Evolutionary conservation across 2,329 filamentous ascomycete species (phyloP).

Genomic region (Emmonsia crescens): DNA sequence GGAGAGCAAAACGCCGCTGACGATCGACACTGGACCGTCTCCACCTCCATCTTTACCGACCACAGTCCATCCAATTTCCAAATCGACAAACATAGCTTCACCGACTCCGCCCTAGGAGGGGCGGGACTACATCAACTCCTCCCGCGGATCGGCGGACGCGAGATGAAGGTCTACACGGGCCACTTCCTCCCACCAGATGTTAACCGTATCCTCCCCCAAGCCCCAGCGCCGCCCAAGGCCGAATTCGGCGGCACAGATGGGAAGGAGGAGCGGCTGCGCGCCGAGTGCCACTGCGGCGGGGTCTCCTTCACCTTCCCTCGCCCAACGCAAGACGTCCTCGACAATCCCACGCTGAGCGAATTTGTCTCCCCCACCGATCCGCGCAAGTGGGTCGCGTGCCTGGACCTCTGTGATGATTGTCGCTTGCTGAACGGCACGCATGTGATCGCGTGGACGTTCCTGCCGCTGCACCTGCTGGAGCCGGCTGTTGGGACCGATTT

Average conservation of each 20-base stretch:
- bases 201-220: background rate
- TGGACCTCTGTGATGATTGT: slow-evolving; percentile 28
- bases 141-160: slow-evolving; percentile 10
- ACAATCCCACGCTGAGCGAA: slow-evolving; percentile 15
- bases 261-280: slow-evolving; percentile 20
- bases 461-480: slow-evolving; percentile 26
- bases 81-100: slow-evolving; percentile 14
- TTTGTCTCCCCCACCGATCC: slow-evolving; percentile 15
- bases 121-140: slow-evolving; percentile 15
- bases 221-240: background rate
- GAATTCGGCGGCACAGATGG: slow-evolving; percentile 2
- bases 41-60: slow-evolving; percentile 17
- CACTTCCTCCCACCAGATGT: background rate
- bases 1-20: background rate
- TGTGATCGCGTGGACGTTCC: slow-evolving; percentile 34
- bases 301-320: slow-evolving; percentile 33
- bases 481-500: slow-evolving; percentile 15
- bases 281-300: slow-evolving; percentile 36
- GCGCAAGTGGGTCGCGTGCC: slow-evolving; percentile 18
- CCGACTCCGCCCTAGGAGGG: slow-evolving; percentile 11
- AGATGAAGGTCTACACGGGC: slow-evolving; percentile 11
- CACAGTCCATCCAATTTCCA: slow-evolving; percentile 14
- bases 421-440: slow-evolving; percentile 31
- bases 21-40: slow-evolving; percentile 15
- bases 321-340: slow-evolving; percentile 22